Evolutionary conservation across 2,329 filamentous ascomycete species (phyloP).

Genomic region (Fusarium domesticum): DNA sequence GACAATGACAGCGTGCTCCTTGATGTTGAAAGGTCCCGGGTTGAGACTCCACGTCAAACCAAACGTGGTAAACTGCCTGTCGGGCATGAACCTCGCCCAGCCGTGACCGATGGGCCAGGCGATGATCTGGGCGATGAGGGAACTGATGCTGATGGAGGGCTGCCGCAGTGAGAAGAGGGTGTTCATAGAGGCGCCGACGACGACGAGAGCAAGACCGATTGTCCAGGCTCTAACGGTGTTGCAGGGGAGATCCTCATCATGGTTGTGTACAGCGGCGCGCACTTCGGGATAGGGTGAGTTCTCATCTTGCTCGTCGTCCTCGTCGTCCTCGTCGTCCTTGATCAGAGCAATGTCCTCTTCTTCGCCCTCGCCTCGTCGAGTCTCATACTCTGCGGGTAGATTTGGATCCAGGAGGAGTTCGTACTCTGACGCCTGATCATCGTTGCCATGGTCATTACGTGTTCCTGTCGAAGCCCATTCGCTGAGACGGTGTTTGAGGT

Average conservation of each 20-base stretch:
- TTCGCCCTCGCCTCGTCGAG: slow-evolving; percentile 25
- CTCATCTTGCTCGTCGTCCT: slow-evolving; percentile 39
- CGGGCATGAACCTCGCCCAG: slow-evolving; percentile 57
- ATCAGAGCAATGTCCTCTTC: slow-evolving; percentile 25
- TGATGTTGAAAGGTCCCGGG: slow-evolving; percentile 67
- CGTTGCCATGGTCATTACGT: slow-evolving; percentile 40
- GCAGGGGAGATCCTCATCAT: slow-evolving; percentile 62
- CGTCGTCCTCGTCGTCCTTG: slow-evolving; percentile 36
- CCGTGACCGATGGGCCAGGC: slow-evolving; percentile 61
- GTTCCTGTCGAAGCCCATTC: slow-evolving; percentile 42
- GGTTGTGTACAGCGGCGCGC: slow-evolving; percentile 60
- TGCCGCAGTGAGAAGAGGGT: slow-evolving; percentile 61
- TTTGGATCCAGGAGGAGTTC: slow-evolving; percentile 57
- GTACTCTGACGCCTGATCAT: slow-evolving; percentile 50
- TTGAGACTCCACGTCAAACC: slow-evolving; percentile 59
- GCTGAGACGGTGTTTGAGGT: slow-evolving; percentile 35
- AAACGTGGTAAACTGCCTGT: slow-evolving; percentile 48
- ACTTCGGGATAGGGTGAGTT: slow-evolving; percentile 65
- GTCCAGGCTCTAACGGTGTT: slow-evolving; percentile 65
- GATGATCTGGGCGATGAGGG: slow-evolving; percentile 61
- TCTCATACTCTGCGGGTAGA: slow-evolving; percentile 43
- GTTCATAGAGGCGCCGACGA: slow-evolving; percentile 59
- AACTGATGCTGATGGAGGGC: slow-evolving; percentile 58
- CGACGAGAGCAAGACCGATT: slow-evolving; percentile 56
- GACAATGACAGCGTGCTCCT: slow-evolving; percentile 66